phyloP scores from a whole-genome alignment of 1,284 basidiomycete genomes.

The Cutaneotrichosporon sp. region DNA sequence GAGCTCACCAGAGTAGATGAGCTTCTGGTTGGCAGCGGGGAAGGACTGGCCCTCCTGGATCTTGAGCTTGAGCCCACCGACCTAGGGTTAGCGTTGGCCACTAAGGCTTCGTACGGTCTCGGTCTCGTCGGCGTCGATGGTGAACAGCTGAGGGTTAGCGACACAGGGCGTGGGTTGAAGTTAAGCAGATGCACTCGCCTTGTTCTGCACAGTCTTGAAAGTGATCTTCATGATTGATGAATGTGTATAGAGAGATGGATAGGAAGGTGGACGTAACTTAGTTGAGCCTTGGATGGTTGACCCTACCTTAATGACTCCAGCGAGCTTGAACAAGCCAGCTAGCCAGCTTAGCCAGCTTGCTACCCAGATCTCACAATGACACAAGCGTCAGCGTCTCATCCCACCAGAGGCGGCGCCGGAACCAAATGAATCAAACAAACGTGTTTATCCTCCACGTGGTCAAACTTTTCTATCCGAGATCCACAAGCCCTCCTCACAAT shows the following conservation, averaged over 20 bases:
- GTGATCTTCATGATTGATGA: slow-evolving; percentile 76
- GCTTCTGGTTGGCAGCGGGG: slow-evolving; percentile 78
- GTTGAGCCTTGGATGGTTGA: background rate
- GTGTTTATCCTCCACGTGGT: background rate
- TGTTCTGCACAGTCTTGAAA: slow-evolving; percentile 89
- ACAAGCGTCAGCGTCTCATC: slow-evolving; percentile 12
- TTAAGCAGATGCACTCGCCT: slow-evolving; percentile 83
- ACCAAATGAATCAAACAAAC: slow-evolving; percentile 4
- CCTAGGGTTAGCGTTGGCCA: slow-evolving; percentile 33
- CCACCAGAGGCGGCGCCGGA: background rate
- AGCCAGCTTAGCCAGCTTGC: no score
- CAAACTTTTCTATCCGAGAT: background rate
- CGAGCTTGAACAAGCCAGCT: no score
- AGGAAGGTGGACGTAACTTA: background rate
- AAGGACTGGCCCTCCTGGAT: slow-evolving; percentile 68
- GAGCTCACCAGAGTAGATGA: slow-evolving; percentile 83
- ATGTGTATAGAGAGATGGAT: background rate
- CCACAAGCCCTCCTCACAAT: no score
- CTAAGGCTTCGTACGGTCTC: slow-evolving; percentile 60
- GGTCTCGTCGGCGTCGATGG: slow-evolving; percentile 69
- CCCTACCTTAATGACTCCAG: background rate
- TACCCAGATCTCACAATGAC: background rate
- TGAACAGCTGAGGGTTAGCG: slow-evolving; percentile 58
- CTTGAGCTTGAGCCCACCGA: slow-evolving; percentile 79
- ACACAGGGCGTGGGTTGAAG: slow-evolving; percentile 48